Evolutionary conservation across 768 basidiomycete species (phyloP).

Genomic region (Leccinum variicolor): DNA sequence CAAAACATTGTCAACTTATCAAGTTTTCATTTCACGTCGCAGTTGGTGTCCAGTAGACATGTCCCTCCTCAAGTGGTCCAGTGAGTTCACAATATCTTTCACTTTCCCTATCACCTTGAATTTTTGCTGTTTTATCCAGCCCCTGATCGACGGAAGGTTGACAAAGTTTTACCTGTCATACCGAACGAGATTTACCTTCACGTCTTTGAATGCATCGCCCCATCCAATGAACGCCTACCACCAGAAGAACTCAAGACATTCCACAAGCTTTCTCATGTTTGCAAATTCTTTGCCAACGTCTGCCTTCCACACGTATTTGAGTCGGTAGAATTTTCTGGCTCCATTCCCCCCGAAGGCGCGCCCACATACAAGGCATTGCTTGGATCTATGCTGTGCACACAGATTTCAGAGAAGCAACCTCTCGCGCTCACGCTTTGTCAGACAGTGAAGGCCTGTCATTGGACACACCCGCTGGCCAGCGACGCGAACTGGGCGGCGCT

Average conservation of each 20-base stretch:
- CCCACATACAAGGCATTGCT: neutral
- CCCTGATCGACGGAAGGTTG: conserved; percentile 19
- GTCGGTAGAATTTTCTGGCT: conserved; percentile 20
- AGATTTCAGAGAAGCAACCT: neutral
- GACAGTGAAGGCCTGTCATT: neutral
- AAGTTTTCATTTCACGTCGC: no score
- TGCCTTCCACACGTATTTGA: conserved; percentile 40
- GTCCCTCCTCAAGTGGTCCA: no score
- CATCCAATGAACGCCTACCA: conserved; percentile 9
- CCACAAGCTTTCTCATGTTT: conserved; percentile 36
- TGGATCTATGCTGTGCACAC: neutral
- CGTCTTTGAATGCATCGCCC: conserved; percentile 36
- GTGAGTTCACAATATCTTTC: no score
- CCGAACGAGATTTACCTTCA: conserved; percentile 44
- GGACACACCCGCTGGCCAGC: neutral
- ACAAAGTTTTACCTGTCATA: conserved; percentile 27
- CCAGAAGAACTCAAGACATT: conserved; percentile 10
- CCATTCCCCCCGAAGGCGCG: conserved; percentile 4
- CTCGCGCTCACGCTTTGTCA: neutral
- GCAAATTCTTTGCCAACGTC: conserved; percentile 40
- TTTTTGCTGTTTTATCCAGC: conserved; percentile 12
- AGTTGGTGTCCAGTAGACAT: no score
- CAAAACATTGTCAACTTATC: no score
- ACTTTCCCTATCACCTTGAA: neutral
- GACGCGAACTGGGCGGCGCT: neutral